A percentile compares a stretch with the other conserved stretches of the same genome.
These are phyloP conservation scores for Kodamaea nitidulidarum DNA, from an alignment of 805 yeast genomes.

Conservation along the genomic window DNA sequence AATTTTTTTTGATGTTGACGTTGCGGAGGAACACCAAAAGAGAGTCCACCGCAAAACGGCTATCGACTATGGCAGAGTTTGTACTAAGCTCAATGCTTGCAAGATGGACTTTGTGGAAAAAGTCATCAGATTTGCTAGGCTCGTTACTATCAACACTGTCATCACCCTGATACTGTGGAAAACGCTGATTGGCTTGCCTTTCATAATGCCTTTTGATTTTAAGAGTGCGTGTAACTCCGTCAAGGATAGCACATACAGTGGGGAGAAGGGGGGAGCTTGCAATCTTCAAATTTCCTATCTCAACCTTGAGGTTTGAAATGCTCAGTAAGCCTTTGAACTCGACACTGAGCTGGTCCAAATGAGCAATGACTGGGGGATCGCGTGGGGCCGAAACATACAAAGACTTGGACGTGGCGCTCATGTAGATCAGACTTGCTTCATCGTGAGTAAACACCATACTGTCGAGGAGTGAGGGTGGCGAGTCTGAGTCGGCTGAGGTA, in stretches of 20 bases:
- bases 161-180: constrained; percentile 23
- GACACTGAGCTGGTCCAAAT: constrained; percentile 35
- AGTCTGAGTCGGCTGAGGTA: no score
- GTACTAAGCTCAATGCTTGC: constrained; percentile 37
- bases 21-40: constrained; percentile 23
- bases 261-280: constrained; percentile 44
- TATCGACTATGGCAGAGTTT: constrained; percentile 40
- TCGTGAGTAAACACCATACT: constrained; percentile 65
- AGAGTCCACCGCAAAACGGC: constrained; percentile 27
- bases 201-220: constrained; percentile 31
- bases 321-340: constrained; percentile 46
- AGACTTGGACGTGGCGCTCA: constrained; percentile 72
- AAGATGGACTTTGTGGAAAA: constrained; percentile 38
- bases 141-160: constrained; percentile 9
- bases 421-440: constrained; percentile 67
- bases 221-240: constrained; percentile 33
- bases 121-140: constrained; percentile 10
- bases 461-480: constrained; percentile 40
- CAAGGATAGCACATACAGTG: constrained; percentile 31
- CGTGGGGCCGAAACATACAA: constrained; percentile 15
- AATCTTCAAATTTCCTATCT: constrained; percentile 37
- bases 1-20: constrained; percentile 41
- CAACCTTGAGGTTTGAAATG: constrained; percentile 33
- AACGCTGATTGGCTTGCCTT: constrained; percentile 16
- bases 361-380: constrained; percentile 20